These are phyloP conservation scores for Carallia brachiata DNA, from an alignment of 345 rosid species.

Conservation along the genomic window DNA sequence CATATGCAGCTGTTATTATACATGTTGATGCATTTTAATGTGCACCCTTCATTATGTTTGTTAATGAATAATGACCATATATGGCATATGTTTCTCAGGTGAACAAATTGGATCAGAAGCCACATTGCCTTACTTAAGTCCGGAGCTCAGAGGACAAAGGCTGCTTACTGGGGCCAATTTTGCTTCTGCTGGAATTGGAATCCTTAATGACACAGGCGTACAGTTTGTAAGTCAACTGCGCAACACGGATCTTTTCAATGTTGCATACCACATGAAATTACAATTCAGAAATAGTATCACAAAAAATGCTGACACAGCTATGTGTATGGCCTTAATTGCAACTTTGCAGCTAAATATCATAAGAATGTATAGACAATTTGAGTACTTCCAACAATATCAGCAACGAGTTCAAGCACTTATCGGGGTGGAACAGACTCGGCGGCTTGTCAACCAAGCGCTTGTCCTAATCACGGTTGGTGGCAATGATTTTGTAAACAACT, in stretches of 20 bases:
- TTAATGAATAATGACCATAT: no score
- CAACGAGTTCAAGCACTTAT: conserved; percentile 40
- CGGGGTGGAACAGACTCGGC: conserved; percentile 41
- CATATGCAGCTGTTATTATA: no score
- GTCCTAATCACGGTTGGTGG: conserved; percentile 58
- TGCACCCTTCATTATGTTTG: no score
- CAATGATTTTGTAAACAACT: conserved; percentile 68
- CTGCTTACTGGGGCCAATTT: conserved; percentile 78
- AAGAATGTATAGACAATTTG: conserved; percentile 54
- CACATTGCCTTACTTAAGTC: conserved; percentile 70
- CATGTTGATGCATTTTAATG: no score
- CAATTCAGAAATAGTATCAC: no score
- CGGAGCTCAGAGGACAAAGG: conserved; percentile 50
- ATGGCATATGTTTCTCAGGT: conserved; percentile 32
- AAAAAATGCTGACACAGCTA: no score
- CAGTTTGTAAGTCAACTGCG: conserved; percentile 46
- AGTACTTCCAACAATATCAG: conserved; percentile 62
- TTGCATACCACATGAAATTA: not conserved
- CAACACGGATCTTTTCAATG: not conserved
- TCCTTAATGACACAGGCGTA: conserved; percentile 62
- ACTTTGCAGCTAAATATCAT: conserved; percentile 56
- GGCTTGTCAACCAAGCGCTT: conserved; percentile 49
- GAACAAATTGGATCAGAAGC: conserved; percentile 53
- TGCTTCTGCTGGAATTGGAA: conserved; percentile 90
- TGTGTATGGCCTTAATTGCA: no score